Evolutionary conservation across 768 basidiomycete genomes (phyloP).

Genomic region (Suillus lakei): DNA sequence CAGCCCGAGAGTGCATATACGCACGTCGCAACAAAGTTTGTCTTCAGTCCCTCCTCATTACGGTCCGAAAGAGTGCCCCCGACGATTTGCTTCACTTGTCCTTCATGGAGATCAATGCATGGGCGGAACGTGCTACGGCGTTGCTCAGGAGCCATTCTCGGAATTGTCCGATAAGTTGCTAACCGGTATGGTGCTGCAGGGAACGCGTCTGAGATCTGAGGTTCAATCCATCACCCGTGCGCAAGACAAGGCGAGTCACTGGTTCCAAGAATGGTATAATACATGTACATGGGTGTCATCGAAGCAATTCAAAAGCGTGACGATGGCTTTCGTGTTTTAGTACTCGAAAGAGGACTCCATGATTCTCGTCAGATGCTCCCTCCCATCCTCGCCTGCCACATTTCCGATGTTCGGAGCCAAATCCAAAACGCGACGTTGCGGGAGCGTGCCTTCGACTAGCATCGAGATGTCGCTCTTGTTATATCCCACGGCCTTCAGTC

Average conservation of each 20-base stretch:
- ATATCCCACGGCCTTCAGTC: conserved; percentile 83
- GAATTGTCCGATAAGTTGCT: conserved; percentile 2
- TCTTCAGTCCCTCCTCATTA: conserved; percentile 64
- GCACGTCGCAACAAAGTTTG: conserved; percentile 91
- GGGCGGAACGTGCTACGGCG: conserved; percentile 72
- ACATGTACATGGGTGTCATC: not conserved
- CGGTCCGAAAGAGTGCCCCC: conserved; percentile 88
- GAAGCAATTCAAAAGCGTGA: conserved; percentile 9
- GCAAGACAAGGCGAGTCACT: not conserved
- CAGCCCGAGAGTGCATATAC: conserved; percentile 32
- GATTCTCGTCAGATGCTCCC: conserved; percentile 80
- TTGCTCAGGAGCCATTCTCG: conserved; percentile 25
- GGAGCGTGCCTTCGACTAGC: conserved; percentile 91
- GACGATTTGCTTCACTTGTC: conserved; percentile 97
- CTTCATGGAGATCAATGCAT: conserved; percentile 96
- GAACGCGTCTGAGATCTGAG: not conserved
- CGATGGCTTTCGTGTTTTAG: conserved; percentile 38
- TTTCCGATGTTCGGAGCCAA: conserved; percentile 91
- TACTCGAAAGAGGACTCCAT: conserved; percentile 82
- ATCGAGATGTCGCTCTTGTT: conserved; percentile 63
- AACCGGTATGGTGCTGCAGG: not conserved
- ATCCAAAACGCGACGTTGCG: conserved; percentile 91
- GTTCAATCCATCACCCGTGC: not conserved
- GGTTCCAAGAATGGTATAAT: not conserved
- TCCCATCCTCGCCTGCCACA: conserved; percentile 81